Evolutionary conservation across 306 rosid species (phyloP).

Genomic region (Acacia melanoxylon): DNA sequence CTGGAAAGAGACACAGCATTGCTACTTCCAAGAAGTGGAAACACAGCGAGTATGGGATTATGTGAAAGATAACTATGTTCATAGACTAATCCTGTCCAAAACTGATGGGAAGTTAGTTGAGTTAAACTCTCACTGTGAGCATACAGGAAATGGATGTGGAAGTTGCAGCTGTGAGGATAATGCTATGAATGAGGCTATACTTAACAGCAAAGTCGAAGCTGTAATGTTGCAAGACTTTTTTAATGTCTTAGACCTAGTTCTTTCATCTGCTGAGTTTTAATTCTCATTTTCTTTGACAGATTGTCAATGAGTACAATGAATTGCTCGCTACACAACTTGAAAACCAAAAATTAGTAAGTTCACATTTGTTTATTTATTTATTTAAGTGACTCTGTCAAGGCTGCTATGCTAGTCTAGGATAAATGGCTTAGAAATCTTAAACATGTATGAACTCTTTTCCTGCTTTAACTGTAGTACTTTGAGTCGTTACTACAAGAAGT

Average conservation of each 20-base stretch:
- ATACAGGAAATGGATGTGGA: slow-evolving; percentile 56
- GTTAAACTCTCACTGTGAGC: slow-evolving; percentile 70
- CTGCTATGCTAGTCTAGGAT: slow-evolving; percentile 13
- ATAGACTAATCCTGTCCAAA: slow-evolving; percentile 90
- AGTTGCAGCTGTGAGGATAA: slow-evolving; percentile 73
- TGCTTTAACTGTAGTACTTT: slow-evolving; percentile 66
- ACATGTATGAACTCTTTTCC: background rate
- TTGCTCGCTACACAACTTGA: slow-evolving; percentile 89
- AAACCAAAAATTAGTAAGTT: slow-evolving; percentile 80
- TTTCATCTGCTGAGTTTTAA: slow-evolving; percentile 19
- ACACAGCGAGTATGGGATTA: slow-evolving; percentile 96
- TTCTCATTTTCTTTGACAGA: slow-evolving; percentile 51
- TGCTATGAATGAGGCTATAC: slow-evolving; percentile 74
- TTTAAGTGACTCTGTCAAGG: slow-evolving; percentile 15
- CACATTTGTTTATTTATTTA: slow-evolving; percentile 4
- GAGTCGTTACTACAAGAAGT: slow-evolving; percentile 88
- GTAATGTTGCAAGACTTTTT: slow-evolving; percentile 53
- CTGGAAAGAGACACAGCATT: slow-evolving; percentile 95
- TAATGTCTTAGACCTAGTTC: slow-evolving; percentile 4
- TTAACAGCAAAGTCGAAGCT: slow-evolving; percentile 91
- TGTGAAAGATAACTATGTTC: slow-evolving; percentile 95
- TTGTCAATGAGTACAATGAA: slow-evolving; percentile 89
- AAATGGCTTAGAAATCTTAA: background rate
- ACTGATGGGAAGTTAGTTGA: slow-evolving; percentile 93
- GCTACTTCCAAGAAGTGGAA: slow-evolving; percentile 94